phyloP scores from a whole-genome alignment of 306 rosid species.

The Cicer cuneatum region DNA sequence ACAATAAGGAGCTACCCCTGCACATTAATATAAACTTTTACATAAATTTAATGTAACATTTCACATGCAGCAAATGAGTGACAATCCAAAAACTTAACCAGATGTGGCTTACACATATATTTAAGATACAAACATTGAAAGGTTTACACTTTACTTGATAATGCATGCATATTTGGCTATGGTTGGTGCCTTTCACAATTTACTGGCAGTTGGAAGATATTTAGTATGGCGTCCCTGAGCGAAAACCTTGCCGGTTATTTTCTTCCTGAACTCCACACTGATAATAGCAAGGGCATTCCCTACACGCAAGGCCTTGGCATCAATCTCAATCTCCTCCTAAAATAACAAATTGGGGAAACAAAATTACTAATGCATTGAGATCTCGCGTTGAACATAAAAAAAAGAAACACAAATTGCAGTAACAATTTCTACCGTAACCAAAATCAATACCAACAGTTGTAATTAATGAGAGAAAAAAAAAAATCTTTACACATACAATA shows the following conservation, averaged over 20 bases:
- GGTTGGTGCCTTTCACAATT: slow-evolving; percentile 49
- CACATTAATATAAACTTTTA: too few relatives aligned
- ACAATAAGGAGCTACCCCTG: too few relatives aligned
- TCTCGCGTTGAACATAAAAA: background rate
- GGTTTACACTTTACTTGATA: background rate
- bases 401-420: background rate
- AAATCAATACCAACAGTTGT: too few relatives aligned
- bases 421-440: background rate
- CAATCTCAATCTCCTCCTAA: slow-evolving; percentile 82
- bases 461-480: too few relatives aligned
- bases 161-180: background rate
- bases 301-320: slow-evolving; percentile 63
- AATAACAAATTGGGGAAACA: background rate
- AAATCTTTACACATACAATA: too few relatives aligned
- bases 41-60: background rate
- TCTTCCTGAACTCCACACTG: slow-evolving; percentile 77
- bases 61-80: background rate
- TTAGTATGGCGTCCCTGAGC: slow-evolving; percentile 90
- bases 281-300: slow-evolving; percentile 69
- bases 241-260: slow-evolving; percentile 67
- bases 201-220: slow-evolving; percentile 63
- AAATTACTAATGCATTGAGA: background rate
- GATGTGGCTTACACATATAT: background rate
- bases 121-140: background rate
- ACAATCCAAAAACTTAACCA: background rate